phyloP scores from a whole-genome alignment of 306 rosid species.

The Myrica gale region DNA sequence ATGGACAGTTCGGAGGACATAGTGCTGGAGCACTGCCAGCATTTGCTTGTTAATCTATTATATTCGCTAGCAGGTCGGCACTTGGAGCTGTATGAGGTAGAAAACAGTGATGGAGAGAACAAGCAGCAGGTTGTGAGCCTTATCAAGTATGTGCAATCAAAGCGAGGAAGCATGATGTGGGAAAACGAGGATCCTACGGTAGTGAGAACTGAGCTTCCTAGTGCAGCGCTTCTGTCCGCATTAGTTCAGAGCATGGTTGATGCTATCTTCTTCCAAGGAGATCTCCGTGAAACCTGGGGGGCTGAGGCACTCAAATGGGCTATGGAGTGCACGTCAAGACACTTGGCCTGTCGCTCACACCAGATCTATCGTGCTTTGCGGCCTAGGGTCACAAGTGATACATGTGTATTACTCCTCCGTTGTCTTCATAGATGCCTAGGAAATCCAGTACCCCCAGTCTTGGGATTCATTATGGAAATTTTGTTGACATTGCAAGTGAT shows the following conservation, averaged over 20 bases:
- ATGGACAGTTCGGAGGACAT: slow-evolving; percentile 99
- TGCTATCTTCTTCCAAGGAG: slow-evolving; percentile 99
- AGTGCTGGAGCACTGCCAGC: slow-evolving; percentile 98
- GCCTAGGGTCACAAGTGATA: slow-evolving; percentile 95
- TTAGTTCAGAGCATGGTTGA: slow-evolving; percentile 99
- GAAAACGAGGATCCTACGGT: slow-evolving; percentile 97
- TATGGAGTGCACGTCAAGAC: slow-evolving; percentile 99
- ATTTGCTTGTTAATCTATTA: slow-evolving; percentile 91
- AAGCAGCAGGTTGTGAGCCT: slow-evolving; percentile 98
- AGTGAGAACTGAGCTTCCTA: slow-evolving; percentile 93
- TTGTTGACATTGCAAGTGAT: slow-evolving; percentile 94
- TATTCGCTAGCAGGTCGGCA: slow-evolving; percentile 99
- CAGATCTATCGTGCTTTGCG: slow-evolving; percentile 96
- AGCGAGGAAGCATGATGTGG: slow-evolving; percentile 99
- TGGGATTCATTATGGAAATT: slow-evolving; percentile 96
- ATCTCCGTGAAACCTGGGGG: slow-evolving; percentile 99
- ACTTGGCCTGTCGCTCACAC: slow-evolving; percentile 98
- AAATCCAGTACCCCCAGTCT: slow-evolving; percentile 91
- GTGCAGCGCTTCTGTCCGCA: slow-evolving; percentile 98
- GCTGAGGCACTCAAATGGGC: slow-evolving; percentile 98
- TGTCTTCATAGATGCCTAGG: slow-evolving; percentile 96
- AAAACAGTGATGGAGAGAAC: slow-evolving; percentile 94
- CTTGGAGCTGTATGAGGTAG: slow-evolving; percentile 97
- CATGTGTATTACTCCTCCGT: slow-evolving; percentile 91
- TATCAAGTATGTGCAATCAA: slow-evolving; percentile 97